Conservation (phyloP, 345 rosid species). For the Gossypium thurberi region DNA sequence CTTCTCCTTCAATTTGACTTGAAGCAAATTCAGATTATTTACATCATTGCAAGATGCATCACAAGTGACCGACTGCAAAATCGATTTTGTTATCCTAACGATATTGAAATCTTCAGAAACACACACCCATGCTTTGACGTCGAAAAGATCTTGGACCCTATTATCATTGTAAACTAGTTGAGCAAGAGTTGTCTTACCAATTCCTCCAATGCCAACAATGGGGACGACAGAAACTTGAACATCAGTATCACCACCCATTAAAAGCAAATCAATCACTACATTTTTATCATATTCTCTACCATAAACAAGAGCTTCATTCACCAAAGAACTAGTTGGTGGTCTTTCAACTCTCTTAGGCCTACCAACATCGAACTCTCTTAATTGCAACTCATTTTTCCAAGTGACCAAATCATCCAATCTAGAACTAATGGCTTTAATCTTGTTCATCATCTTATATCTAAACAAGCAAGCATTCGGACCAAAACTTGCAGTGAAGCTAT, state of each 20-base stretch:
- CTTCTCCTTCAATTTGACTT: slow-evolving; percentile 11
- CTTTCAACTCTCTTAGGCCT: background rate
- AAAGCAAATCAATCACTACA: slow-evolving; percentile 7
- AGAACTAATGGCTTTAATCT: background rate
- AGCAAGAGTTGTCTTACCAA: slow-evolving; percentile 15
- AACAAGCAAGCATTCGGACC: background rate
- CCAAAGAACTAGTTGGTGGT: slow-evolving; percentile 8
- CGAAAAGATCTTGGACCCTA: background rate
- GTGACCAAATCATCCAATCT: background rate
- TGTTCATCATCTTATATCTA: background rate
- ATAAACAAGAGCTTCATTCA: slow-evolving; percentile 11
- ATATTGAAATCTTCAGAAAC: slow-evolving; percentile 20
- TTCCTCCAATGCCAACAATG: slow-evolving; percentile 24
- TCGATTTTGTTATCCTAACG: background rate
- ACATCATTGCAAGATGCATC: background rate
- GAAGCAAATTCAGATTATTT: slow-evolving; percentile 3
- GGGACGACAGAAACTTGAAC: slow-evolving; percentile 14
- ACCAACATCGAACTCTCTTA: background rate
- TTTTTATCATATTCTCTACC: slow-evolving; percentile 26
- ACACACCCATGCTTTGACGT: slow-evolving; percentile 24
- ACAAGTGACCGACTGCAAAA: background rate
- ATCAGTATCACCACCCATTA: background rate
- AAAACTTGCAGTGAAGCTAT: background rate
- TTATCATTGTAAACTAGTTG: slow-evolving; percentile 19
- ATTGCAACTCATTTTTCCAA: background rate